Percentiles rank a stretch among this genome's conserved stretches.
Evolutionary conservation across 345 rosid genomes (phyloP).

Genomic region (Odontarrhena argentea): DNA sequence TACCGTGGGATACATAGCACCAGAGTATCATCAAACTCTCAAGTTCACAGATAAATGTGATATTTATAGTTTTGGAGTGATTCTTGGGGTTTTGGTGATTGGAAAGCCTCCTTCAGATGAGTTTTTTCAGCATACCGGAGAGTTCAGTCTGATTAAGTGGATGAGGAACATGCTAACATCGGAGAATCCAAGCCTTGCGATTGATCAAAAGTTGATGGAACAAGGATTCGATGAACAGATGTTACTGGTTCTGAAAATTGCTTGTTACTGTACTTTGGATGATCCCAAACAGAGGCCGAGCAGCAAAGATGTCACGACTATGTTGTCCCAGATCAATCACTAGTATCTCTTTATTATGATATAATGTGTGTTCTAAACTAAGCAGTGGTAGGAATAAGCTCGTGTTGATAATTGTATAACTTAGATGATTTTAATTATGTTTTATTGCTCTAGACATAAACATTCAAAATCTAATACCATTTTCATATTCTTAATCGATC

Average conservation of each 20-base stretch:
- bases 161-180: constrained; percentile 72
- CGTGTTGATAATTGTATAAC: constrained; percentile 24
- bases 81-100: constrained; percentile 70
- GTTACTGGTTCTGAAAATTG: constrained; percentile 75
- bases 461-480: constrained; percentile 22
- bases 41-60: constrained; percentile 92
- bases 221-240: constrained; percentile 78
- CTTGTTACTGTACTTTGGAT: constrained; percentile 80
- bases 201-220: constrained; percentile 59
- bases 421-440: constrained; percentile 17
- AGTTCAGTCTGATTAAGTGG: constrained; percentile 77
- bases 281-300: constrained; percentile 85
- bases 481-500: too few species aligned
- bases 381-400: not conserved
- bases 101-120: constrained; percentile 89
- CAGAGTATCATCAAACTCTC: constrained; percentile 81
- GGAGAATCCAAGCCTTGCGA: constrained; percentile 61
- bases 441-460: constrained; percentile 28
- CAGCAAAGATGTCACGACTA: constrained; percentile 74
- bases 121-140: constrained; percentile 71
- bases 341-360: constrained; percentile 19
- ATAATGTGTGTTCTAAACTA: not conserved
- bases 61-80: constrained; percentile 80
- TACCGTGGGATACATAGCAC: constrained; percentile 88
- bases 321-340: constrained; percentile 66